Base-by-base conservation (phyloP, 1,284 basidiomycete species). In the Austroboletus niveus region DNA sequence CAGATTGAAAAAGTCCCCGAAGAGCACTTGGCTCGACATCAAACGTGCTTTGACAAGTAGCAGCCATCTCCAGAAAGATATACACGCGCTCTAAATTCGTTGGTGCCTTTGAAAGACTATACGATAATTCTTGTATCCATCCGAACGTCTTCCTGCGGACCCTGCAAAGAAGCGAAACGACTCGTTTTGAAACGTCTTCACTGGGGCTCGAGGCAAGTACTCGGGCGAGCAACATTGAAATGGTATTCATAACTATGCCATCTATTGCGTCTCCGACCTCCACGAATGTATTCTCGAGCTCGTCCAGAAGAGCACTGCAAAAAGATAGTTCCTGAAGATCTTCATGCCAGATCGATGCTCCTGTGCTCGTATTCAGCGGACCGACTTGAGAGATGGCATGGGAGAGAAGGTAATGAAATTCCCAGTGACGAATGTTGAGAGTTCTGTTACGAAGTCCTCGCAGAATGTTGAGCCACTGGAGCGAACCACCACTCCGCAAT, bases 211-310 rank as follows among this genome's bases (percentile, higher is more conserved):
- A 17, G 1, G 17, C 17, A 17, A 17, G 17, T 14, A 78, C 45
- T 9, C 74, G 70, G 48, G 48, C 53, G 1, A 55, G 53, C 7
- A 78, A 52, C 22, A 64, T 49, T 32, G 34, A 61, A 14, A 75
- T 61, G 0, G 62, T 73, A 30, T 61, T 56, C 29, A 73, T 65
- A 0, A 71, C 66, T 22, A 63, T 55, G 0, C 59, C 61, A 50
- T 77, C 68, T 32, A 68, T 59, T 76, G 76, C 78, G 3, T 43
- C 63, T 46, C 63, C 50, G 8, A 75, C 56, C 12, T 57, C 56
- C 4, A 45, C 48, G 10, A 73, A 46, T 1, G 72, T 54, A 12
- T 46, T 49, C 8, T 60, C 52, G 11, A 73, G 17, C 17, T 17
- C 17, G 1, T 1, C 17, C 17, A 17, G 17, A 17, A 17, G 17